phyloP scores from a whole-genome alignment of 1,284 basidiomycete species.

The Pseudozyma thailandica region DNA sequence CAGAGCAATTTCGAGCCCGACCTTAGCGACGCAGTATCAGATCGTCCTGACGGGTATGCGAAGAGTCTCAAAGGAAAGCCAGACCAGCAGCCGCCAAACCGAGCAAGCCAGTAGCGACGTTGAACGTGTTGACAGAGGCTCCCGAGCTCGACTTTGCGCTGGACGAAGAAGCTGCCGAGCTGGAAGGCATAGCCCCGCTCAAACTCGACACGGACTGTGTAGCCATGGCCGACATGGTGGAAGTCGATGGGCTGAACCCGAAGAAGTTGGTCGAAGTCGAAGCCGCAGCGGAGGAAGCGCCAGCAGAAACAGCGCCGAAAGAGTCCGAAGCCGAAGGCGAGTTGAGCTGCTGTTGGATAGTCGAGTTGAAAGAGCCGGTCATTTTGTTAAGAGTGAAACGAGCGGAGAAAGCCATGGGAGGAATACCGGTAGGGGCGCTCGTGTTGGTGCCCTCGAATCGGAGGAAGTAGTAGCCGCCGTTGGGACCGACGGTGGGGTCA shows the following conservation, averaged over 20 bases:
- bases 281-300: slow-evolving; percentile 13
- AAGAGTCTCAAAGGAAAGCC: slow-evolving; percentile 45
- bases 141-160: slow-evolving; percentile 31
- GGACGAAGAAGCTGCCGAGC: slow-evolving; percentile 8
- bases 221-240: slow-evolving; percentile 69
- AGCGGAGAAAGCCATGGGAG: slow-evolving; percentile 61
- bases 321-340: not conserved
- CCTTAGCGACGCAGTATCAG: too few species aligned
- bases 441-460: slow-evolving; percentile 58
- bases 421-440: slow-evolving; percentile 27
- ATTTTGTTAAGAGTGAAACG: slow-evolving; percentile 55
- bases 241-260: slow-evolving; percentile 13
- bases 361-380: slow-evolving; percentile 58
- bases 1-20: too few species aligned
- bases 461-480: slow-evolving; percentile 61
- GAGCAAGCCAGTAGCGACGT: slow-evolving; percentile 32
- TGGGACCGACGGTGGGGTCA: slow-evolving; percentile 45
- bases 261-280: slow-evolving; percentile 10
- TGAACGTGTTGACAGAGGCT: slow-evolving; percentile 19
- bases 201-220: slow-evolving; percentile 73
- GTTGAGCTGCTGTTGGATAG: slow-evolving; percentile 42
- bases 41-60: too few species aligned
- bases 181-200: slow-evolving; percentile 77
- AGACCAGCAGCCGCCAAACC: slow-evolving; percentile 42
- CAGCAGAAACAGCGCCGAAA: slow-evolving; percentile 3